Evolutionary conservation across 208 protist species (phyloP).

Genomic region (Leishmania martiniquensis): DNA sequence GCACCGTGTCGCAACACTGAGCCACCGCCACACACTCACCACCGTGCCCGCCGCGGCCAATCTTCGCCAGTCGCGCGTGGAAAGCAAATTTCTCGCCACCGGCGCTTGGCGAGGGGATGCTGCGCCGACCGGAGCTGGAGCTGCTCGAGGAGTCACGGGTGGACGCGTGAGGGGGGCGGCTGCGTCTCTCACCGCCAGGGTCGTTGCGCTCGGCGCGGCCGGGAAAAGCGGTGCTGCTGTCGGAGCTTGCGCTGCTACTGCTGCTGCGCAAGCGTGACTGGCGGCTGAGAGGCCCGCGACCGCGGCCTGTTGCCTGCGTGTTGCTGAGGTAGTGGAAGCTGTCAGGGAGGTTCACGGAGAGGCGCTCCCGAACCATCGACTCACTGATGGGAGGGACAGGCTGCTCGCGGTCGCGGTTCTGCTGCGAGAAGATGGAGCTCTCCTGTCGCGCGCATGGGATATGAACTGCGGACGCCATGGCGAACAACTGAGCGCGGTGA

Average conservation of each 20-base stretch:
- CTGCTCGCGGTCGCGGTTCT: neutral
- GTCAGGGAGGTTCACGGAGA: slow-evolving; percentile 26
- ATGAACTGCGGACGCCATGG: slow-evolving; percentile 15
- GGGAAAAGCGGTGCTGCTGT: neutral
- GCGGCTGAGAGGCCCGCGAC: neutral
- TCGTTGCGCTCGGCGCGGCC: neutral
- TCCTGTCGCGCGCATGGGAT: slow-evolving; percentile 12
- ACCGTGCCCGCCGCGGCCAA: slow-evolving; percentile 5
- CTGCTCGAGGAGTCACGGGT: slow-evolving; percentile 1
- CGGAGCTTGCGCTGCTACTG: slow-evolving; percentile 3
- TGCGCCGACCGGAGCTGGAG: slow-evolving; percentile 6
- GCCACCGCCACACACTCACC: neutral
- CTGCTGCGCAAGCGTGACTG: slow-evolving; percentile 15
- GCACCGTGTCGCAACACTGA: slow-evolving; percentile 24
- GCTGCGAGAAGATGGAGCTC: slow-evolving; percentile 3
- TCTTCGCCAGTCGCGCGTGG: slow-evolving; percentile 16
- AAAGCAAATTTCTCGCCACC: slow-evolving; percentile 3
- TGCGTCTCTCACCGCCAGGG: slow-evolving; percentile 1
- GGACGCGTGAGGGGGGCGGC: slow-evolving; percentile 6
- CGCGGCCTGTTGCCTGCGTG: slow-evolving; percentile 2
- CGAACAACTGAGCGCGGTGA: neutral
- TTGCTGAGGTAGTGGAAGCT: slow-evolving; percentile 20
- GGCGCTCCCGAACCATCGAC: slow-evolving; percentile 28
- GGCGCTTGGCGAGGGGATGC: neutral
- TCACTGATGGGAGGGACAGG: slow-evolving; percentile 18